phyloP scores from a whole-genome alignment of 23 red algal species.

The Gracilaria gracilis region DNA sequence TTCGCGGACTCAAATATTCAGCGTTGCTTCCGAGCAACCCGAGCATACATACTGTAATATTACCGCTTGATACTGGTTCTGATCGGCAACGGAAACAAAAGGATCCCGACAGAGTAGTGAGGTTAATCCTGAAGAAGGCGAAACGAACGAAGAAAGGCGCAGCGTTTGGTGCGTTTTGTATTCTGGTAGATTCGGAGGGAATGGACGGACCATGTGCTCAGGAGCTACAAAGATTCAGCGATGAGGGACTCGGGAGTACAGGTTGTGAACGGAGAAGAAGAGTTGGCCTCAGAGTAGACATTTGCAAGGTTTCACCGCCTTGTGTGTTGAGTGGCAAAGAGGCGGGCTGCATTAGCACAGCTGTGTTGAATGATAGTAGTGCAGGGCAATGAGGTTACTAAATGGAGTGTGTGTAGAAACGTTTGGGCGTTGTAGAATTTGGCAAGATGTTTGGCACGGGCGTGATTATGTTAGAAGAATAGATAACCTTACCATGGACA shows the following conservation, averaged over 20 bases:
- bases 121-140: background rate
- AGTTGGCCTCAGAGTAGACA: background rate
- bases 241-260: background rate
- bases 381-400: background rate
- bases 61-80: background rate
- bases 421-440: no score
- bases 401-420: no score
- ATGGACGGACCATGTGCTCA: constrained; percentile 11
- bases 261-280: constrained; percentile 9
- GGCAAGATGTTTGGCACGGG: no score
- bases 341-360: background rate
- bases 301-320: background rate
- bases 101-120: background rate
- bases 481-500: background rate
- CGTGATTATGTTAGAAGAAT: background rate
- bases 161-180: constrained; percentile 29
- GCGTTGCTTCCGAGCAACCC: constrained; percentile 4
- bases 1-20: background rate
- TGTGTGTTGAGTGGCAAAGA: background rate
- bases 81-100: constrained; percentile 15
- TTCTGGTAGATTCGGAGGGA: constrained; percentile 4
- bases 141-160: constrained; percentile 13
- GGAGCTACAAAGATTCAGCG: constrained; percentile 19
- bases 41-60: constrained; percentile 3
- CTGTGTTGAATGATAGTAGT: background rate